Conservation (phyloP, 1,139 yeast genomes). For the Blastobotrys serpentis region DNA sequence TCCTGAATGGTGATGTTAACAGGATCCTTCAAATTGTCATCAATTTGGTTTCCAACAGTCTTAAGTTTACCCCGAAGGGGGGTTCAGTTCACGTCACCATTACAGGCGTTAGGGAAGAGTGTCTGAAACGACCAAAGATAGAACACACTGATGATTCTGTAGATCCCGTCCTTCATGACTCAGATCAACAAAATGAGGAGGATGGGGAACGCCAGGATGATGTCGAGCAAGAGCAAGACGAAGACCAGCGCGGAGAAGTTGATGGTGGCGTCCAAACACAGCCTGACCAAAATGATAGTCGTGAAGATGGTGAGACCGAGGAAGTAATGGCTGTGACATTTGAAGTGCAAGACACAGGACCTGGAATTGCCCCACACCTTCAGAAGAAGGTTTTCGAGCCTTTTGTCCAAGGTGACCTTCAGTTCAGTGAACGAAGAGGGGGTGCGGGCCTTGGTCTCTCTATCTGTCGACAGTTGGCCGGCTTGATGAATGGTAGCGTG, state of each 20-base stretch:
- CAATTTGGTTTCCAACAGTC: conserved; percentile 85
- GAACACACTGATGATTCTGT: too few relatives aligned
- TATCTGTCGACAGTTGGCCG: conserved; percentile 84
- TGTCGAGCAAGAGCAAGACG: background rate
- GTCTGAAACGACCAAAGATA: background rate
- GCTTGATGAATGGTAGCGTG: conserved; percentile 82
- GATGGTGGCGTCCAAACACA: too few relatives aligned
- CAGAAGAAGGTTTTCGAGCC: conserved; percentile 89
- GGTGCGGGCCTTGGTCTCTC: conserved; percentile 93
- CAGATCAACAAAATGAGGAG: background rate
- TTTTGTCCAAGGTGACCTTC: conserved; percentile 91
- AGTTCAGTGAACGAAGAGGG: conserved; percentile 79
- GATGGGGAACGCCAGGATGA: conserved; percentile 2
- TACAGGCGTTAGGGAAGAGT: conserved; percentile 1
- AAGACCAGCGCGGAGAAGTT: too few relatives aligned
- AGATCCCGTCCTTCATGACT: too few relatives aligned
- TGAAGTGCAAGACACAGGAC: conserved; percentile 77
- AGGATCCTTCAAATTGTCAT: conserved; percentile 88
- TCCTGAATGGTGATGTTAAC: conserved; percentile 85
- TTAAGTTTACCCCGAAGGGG: conserved; percentile 88
- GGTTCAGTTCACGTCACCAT: conserved; percentile 58
- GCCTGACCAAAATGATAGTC: too few relatives aligned
- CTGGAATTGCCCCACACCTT: conserved; percentile 80
- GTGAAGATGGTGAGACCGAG: conserved; percentile 5
- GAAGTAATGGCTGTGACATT: conserved; percentile 24